A percentile compares a stretch with the other conserved stretches of the same genome.
phyloP scores from a whole-genome alignment of 2,329 filamentous ascomycete genomes.

The Eurotiales sp. region DNA sequence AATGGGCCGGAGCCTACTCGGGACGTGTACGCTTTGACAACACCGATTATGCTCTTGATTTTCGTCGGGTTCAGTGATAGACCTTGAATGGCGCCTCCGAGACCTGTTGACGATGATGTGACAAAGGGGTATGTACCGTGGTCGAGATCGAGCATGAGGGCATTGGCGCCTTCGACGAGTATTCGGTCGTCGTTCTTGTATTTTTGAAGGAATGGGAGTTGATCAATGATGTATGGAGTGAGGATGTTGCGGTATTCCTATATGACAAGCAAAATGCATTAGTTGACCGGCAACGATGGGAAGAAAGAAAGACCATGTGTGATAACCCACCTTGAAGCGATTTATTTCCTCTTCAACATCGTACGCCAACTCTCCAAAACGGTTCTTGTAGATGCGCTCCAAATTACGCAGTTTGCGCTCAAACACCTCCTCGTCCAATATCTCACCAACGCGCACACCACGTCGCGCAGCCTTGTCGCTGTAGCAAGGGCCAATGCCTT shows the following conservation, averaged over 20 bases:
- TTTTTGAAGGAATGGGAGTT: conserved; percentile 52
- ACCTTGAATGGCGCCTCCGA: conserved; percentile 53
- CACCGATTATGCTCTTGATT: conserved; percentile 58
- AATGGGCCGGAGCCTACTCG: conserved; percentile 59
- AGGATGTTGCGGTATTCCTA: conserved; percentile 37
- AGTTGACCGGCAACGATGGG: not conserved
- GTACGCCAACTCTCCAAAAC: conserved; percentile 58
- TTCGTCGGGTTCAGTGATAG: conserved; percentile 56
- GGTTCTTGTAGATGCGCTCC: conserved; percentile 51
- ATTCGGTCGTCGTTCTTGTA: conserved; percentile 52
- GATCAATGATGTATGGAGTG: conserved; percentile 39
- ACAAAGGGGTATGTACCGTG: conserved; percentile 52
- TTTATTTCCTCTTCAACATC: conserved; percentile 58
- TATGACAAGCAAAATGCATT: not conserved
- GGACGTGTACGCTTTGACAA: conserved; percentile 64
- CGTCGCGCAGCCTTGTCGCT: conserved; percentile 59
- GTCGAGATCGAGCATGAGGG: conserved; percentile 58
- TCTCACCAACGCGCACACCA: conserved; percentile 56
- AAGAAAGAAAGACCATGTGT: conserved; percentile 14
- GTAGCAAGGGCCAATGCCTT: conserved; percentile 57
- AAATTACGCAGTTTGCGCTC: conserved; percentile 53
- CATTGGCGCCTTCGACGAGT: conserved; percentile 62
- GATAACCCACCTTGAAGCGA: conserved; percentile 51
- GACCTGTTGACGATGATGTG: conserved; percentile 46
- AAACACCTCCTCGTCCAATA: conserved; percentile 54